These are phyloP conservation scores for Penicillium sumatraense DNA, from an alignment of 2,329 filamentous ascomycete species.

Conservation along the genomic window DNA sequence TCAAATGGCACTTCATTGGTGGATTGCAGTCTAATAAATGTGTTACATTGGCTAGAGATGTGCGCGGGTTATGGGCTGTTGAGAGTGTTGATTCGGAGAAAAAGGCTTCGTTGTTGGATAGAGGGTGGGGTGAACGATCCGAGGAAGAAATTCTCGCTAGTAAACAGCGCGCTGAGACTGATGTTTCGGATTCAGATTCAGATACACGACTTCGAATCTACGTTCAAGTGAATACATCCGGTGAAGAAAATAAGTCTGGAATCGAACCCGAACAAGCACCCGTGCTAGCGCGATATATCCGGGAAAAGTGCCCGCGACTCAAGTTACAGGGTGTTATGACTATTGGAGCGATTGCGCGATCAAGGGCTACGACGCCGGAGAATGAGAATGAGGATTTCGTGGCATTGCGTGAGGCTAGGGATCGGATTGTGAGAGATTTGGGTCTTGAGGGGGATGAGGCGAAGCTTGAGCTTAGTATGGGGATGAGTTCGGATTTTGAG, in stretches of 20 bases:
- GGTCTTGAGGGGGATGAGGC: constrained; percentile 48
- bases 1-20: constrained; percentile 97
- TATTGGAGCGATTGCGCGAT: constrained; percentile 90
- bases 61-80: constrained; percentile 88
- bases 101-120: constrained; percentile 82
- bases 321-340: constrained; percentile 89
- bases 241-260: constrained; percentile 84
- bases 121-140: constrained; percentile 66
- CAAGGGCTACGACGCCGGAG: constrained; percentile 71
- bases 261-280: constrained; percentile 68
- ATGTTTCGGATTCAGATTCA: constrained; percentile 21
- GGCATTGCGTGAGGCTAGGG: constrained; percentile 68
- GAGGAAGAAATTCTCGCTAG: constrained; percentile 33
- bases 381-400: constrained; percentile 93
- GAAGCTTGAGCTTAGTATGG: constrained; percentile 91
- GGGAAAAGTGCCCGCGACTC: constrained; percentile 72
- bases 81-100: constrained; percentile 87
- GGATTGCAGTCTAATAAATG: constrained; percentile 93
- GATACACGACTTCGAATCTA: constrained; percentile 68
- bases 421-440: constrained; percentile 69
- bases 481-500: constrained; percentile 97
- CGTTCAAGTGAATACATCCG: constrained; percentile 94
- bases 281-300: constrained; percentile 71
- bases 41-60: constrained; percentile 77
- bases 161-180: constrained; percentile 30